Evolutionary conservation across 2,329 filamentous ascomycete species (phyloP), one percentile per base, ranked within the genome.

Genomic region (Fusarium nurragi): DNA sequence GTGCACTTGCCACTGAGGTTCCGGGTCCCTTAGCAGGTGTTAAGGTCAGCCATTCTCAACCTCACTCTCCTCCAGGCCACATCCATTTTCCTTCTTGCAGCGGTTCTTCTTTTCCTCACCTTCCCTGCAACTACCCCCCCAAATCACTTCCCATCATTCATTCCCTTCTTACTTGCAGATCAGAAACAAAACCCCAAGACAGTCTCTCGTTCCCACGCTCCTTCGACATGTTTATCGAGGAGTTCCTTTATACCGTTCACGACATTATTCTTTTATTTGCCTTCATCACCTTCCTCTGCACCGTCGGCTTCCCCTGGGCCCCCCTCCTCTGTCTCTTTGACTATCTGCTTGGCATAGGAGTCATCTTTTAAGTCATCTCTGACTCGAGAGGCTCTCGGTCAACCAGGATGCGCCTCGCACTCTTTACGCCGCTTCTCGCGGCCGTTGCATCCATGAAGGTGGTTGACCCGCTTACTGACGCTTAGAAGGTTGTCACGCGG

Each of bases 401-500:
- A 8, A 23, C 19, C 2, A 34, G 10, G 30, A 72, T 72, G 70
- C 64, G 49, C 14, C 40, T 57, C 39, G 51, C 45, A 8, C 23
- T 61, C 41, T 10, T 61, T 30, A 14, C 59, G 18, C 34, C 37
- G 7, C 28, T 67, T 25, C 26, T 32, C 14, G 26, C n/a, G 21
- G 12, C 50, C 9, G 10, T 22, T 10, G 14, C 34, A 21, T 26
- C 19, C 18, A 43, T 69, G 6, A 38, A 54, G 16, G 46, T 38
- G 22, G 22, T 65, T 25, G 51, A 48, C 32, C 38, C 62, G 12
- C 40, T 54, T 34, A 67, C 74, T 75, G 56, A 76, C 64, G 4
- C 54, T 37, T 56, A 65, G 46, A 47, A 77, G 69, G 19, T 63
- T 45, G 32, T 56, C 13, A 39, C 48, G 22, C 57, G 64, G 22